Evolutionary conservation across 257 asterid genomes (phyloP), one percentile per base, ranked within the genome.

Genomic region (Forsythia suspensa): DNA sequence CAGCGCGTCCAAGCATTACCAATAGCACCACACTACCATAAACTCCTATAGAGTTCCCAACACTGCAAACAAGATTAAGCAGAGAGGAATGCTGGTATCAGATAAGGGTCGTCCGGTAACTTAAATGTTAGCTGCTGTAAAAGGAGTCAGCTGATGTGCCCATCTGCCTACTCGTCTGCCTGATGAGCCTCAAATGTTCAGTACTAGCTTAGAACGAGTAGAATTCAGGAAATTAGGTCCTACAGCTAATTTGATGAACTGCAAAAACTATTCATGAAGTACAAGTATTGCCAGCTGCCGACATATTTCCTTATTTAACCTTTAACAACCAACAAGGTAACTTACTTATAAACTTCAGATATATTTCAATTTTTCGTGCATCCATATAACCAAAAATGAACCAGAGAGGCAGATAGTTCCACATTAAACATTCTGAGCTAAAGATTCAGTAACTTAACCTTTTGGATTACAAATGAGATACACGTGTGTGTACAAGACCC

Each of bases 1-100:
- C 98, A 76, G 94, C 98, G 81, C 99, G 99, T 8, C 97, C 98
- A 42, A 92, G 86, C 79, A 94, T 44, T 77, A 91, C 84, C 76
- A 95, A 85, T 70, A 91, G 59, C 89, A 92, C 82, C 78, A 88
- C 86, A 10, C 84, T 86, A 61, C 89, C 48, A 81, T 88, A 93
- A 71, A 91, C 76, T 20, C 90, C 90, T 67, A 92, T 72, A 16
- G 93, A 80, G 71, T 85, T 82, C 88, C 90, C 72, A 76, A 70
- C 52, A 52, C 99, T 95, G 89, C 4, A 83, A 34, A 8, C n/a
- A 85, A 77, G 38, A 70, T 70, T 70, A 16, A 20, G 52, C 11
- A 37, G 39, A 42, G 41, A 38, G 55, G 12, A 41, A 34, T 6
- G 34, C 36, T 8, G 9, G 16, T 3, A 63, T 63, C 70, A 63